Percentiles rank a stretch among this genome's conserved stretches.
These are phyloP conservation scores for Candolleomyces efflorescens DNA, from an alignment of 768 basidiomycete species.

Conservation along the genomic window DNA sequence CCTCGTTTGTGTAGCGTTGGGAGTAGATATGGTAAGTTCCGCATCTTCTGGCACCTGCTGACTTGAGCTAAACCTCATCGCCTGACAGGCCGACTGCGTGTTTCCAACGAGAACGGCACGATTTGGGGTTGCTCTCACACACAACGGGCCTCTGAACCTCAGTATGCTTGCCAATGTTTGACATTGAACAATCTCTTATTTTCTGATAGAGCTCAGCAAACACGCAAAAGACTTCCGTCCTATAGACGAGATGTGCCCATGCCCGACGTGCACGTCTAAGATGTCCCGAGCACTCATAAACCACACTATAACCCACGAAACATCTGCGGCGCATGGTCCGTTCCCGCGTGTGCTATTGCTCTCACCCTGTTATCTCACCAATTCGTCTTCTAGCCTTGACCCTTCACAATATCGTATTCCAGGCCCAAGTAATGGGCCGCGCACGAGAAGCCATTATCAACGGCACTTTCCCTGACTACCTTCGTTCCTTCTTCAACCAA, in stretches of 20 bases:
- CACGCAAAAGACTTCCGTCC: conserved; percentile 65
- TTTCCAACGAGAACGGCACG: conserved; percentile 91
- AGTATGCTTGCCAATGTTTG: conserved; percentile 37
- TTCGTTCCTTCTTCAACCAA: conserved; percentile 67
- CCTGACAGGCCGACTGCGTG: conserved; percentile 74
- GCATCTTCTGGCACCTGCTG: background rate
- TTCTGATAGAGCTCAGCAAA: conserved; percentile 57
- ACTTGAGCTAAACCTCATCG: too few species aligned
- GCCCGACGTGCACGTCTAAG: conserved; percentile 73
- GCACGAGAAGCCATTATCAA: conserved; percentile 77
- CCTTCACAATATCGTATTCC: conserved; percentile 80
- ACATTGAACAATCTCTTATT: background rate
- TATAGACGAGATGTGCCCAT: conserved; percentile 77
- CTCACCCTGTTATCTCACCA: background rate
- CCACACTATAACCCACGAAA: conserved; percentile 74
- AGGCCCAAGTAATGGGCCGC: conserved; percentile 84
- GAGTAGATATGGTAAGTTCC: conserved; percentile 76
- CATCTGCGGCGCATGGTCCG: conserved; percentile 80
- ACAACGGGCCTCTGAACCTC: conserved; percentile 77
- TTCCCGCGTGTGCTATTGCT: conserved; percentile 6
- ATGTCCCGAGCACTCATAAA: conserved; percentile 73
- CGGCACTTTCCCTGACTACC: conserved; percentile 74
- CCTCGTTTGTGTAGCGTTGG: conserved; percentile 86
- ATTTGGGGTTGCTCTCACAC: conserved; percentile 86
- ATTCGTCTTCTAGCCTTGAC: conserved; percentile 56